Evolutionary conservation across 2,329 filamentous ascomycete species (phyloP), one percentile per base, ranked within the genome.

Genomic region (Beauveria medogensis): DNA sequence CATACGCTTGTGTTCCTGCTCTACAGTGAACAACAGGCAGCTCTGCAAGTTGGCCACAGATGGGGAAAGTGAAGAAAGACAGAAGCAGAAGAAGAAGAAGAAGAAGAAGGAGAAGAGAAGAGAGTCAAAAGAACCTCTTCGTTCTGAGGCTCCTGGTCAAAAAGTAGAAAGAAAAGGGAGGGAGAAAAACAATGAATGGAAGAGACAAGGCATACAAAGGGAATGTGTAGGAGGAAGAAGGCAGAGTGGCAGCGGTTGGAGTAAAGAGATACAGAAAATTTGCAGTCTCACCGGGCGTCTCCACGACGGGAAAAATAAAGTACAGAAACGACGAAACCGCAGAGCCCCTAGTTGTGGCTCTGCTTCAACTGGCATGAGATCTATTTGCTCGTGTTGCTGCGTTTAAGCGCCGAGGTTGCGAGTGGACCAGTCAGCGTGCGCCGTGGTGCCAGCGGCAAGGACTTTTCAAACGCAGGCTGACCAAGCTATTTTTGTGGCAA

Each of bases 161-260:
- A 2, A 30, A 28, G 46, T 5, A 4, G 16, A 26, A 30, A 18
- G 44, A 18, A 24, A 24, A 56, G 24, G 34, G 28, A 43, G 24
- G 30, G 26, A 43, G 37, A 16, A 9, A 4, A 28, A 50, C 30
- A 28, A 44, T n/a, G 51, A 50, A 26, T 16, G 40, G 18, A 9
- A 28, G 24, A 30, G 26, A 22, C 34, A 52, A 55, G 52, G 55
- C 28, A 44, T 24, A 54, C 26, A 56, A 46, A 41, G 34, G 43
- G 53, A 53, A 24, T n/a, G 16, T 55, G 51, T 55, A 61, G 28
- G 59, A 61, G 44, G 43, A n/a, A 54, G 58, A 55, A 22, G 34
- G 30, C 50, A 47, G 14, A n/a, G 41, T 18, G 51, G 50, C 43
- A 64, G 66, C 71, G 68, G 68, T 64, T 64, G 66, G 64, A 60